These are phyloP conservation scores for Artemisia annua DNA, from an alignment of 129 eudicot genomes.

Conservation along the genomic window DNA sequence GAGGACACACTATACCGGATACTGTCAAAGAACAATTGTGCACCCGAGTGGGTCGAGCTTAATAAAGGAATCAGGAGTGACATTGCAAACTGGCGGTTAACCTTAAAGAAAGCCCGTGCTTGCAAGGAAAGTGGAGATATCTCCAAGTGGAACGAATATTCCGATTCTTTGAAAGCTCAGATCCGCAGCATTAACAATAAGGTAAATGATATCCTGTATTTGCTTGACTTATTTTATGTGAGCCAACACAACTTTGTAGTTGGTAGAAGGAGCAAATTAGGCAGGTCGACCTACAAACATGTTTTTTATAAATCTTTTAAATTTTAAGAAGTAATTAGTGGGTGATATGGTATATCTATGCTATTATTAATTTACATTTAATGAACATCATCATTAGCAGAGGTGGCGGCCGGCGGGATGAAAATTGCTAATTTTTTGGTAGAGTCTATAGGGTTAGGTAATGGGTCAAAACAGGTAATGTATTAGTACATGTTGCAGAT, in stretches of 20 bases:
- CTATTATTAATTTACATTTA: neutral
- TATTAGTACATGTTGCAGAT: neutral
- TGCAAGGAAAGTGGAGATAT: conserved; percentile 44
- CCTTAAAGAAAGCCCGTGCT: conserved; percentile 58
- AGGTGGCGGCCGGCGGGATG: too few species aligned
- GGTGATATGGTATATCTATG: neutral
- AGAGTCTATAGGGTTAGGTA: neutral
- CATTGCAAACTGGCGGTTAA: conserved; percentile 57
- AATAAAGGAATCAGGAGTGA: conserved; percentile 76
- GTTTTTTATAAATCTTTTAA: too few species aligned
- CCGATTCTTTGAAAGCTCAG: conserved; percentile 61
- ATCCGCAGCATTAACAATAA: conserved; percentile 61
- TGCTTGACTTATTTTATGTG: neutral
- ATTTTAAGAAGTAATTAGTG: neutral
- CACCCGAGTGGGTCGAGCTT: conserved; percentile 93
- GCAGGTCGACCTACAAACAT: neutral
- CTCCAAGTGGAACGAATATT: conserved; percentile 62
- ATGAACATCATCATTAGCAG: too few species aligned
- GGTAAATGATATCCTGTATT: conserved; percentile 39
- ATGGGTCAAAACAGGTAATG: neutral
- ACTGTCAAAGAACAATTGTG: conserved; percentile 72
- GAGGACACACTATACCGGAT: conserved; percentile 85
- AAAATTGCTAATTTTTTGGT: too few species aligned
- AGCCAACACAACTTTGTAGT: too few species aligned
- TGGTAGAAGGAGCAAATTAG: neutral